phyloP scores from a whole-genome alignment of 2,329 filamentous ascomycete genomes.

The Calonectria henricotiae region DNA sequence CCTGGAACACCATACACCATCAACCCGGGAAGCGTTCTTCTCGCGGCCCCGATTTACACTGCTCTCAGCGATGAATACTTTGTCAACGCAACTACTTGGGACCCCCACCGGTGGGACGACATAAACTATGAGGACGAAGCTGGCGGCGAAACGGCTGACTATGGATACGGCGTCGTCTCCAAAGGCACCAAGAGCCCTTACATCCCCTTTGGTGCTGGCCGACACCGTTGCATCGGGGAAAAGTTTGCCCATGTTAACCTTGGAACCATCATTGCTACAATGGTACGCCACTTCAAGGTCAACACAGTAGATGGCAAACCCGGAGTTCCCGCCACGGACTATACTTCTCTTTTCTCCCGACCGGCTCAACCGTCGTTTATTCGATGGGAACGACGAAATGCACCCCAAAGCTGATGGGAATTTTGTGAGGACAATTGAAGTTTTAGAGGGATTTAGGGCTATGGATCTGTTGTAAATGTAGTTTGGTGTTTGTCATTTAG shows the following conservation, averaged over 20 bases:
- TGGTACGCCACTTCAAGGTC: slow-evolving; percentile 76
- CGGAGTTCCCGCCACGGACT: slow-evolving; percentile 77
- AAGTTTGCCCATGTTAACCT: slow-evolving; percentile 83
- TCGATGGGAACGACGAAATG: slow-evolving; percentile 55
- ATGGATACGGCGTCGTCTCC: slow-evolving; percentile 54
- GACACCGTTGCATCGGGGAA: slow-evolving; percentile 83
- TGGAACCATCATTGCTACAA: slow-evolving; percentile 74
- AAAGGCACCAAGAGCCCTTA: slow-evolving; percentile 62
- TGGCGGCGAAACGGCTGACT: slow-evolving; percentile 49
- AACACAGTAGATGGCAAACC: slow-evolving; percentile 70
- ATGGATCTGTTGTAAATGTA: neutral
- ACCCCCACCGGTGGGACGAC: slow-evolving; percentile 55
- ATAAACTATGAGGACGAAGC: slow-evolving; percentile 33
- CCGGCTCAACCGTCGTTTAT: slow-evolving; percentile 56
- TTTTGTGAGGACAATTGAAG: neutral
- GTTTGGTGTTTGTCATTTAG: neutral
- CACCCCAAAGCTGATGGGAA: neutral
- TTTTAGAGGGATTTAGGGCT: neutral
- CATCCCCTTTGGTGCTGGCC: slow-evolving; percentile 81
- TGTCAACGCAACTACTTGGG: slow-evolving; percentile 56
- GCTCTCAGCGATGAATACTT: slow-evolving; percentile 73
- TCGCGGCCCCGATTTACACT: slow-evolving; percentile 63
- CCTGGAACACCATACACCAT: slow-evolving; percentile 72
- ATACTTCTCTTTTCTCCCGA: slow-evolving; percentile 66
- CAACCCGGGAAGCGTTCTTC: slow-evolving; percentile 66